phyloP scores from a whole-genome alignment of 2,329 filamentous ascomycete genomes.

The Aspergillus ustus region DNA sequence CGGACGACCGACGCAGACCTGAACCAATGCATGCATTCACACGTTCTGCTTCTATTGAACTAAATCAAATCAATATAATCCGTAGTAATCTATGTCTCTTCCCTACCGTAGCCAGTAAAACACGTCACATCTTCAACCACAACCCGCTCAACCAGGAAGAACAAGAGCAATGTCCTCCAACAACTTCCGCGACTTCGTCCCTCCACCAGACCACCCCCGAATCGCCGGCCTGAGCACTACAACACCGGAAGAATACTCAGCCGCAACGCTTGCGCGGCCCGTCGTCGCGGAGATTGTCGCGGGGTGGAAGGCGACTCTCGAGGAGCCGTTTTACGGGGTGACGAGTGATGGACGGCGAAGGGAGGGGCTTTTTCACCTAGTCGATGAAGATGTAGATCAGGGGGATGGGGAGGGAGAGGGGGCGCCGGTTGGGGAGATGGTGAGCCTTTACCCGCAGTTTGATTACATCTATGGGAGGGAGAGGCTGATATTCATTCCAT shows the following conservation, averaged over 20 bases:
- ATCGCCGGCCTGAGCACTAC: not conserved
- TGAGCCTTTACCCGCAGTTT: not conserved
- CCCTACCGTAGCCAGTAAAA: too few species aligned
- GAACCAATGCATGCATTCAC: too few species aligned
- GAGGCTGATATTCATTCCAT: too few species aligned
- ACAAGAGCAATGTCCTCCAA: not conserved
- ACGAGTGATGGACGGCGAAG: not conserved
- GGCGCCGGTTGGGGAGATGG: constrained; percentile 5
- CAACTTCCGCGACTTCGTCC: constrained; percentile 1
- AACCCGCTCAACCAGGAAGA: not conserved
- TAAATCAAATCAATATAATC: too few species aligned
- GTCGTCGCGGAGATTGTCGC: not conserved
- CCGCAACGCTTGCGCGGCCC: not conserved
- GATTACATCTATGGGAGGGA: too few species aligned
- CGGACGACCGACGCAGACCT: too few species aligned
- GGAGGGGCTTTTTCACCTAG: not conserved
- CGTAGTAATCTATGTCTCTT: too few species aligned
- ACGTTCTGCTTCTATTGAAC: too few species aligned
- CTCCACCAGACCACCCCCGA: not conserved
- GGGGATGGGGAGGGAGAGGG: too few species aligned
- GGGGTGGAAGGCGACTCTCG: not conserved
- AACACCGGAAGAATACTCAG: not conserved
- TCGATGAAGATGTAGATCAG: constrained; percentile 7
- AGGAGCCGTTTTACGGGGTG: not conserved
- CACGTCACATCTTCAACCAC: too few species aligned